These are phyloP conservation scores for Phytopythium mirpurense DNA, from an alignment of 352 stramenopile species.

Conservation along the genomic window DNA sequence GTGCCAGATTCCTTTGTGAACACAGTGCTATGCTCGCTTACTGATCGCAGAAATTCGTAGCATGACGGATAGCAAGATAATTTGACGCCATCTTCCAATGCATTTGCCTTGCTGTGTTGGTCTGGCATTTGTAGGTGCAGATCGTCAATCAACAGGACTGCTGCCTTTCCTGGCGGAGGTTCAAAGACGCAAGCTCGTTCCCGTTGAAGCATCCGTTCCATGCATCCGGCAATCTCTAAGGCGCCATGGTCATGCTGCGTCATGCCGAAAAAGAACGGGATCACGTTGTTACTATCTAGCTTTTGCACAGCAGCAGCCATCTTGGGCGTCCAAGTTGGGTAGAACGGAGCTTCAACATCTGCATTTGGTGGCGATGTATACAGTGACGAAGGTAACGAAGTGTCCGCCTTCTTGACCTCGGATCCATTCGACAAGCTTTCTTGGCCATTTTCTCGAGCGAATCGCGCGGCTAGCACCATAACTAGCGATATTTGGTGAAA, in stretches of 20 bases:
- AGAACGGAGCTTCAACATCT: not conserved
- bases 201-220: slow-evolving; percentile 53
- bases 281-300: slow-evolving; percentile 14
- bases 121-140: slow-evolving; percentile 26
- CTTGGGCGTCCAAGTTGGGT: not conserved
- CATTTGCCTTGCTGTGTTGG: not conserved
- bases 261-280: slow-evolving; percentile 48
- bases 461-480: slow-evolving; percentile 23
- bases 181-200: slow-evolving; percentile 44
- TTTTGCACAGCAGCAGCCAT: not conserved
- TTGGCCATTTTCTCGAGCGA: slow-evolving; percentile 13
- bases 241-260: slow-evolving; percentile 13
- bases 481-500: slow-evolving; percentile 41
- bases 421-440: not conserved
- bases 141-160: slow-evolving; percentile 49
- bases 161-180: slow-evolving; percentile 45
- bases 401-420: not conserved
- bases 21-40: slow-evolving; percentile 25
- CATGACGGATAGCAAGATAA: slow-evolving; percentile 5
- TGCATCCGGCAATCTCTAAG: slow-evolving; percentile 23
- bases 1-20: slow-evolving; percentile 14
- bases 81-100: not conserved
- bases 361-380: no score
- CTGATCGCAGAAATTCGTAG: slow-evolving; percentile 27
- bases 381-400: not conserved